Evolutionary conservation across 495 filamentous ascomycete species (phyloP).

Genomic region (Penicillium silybi): DNA sequence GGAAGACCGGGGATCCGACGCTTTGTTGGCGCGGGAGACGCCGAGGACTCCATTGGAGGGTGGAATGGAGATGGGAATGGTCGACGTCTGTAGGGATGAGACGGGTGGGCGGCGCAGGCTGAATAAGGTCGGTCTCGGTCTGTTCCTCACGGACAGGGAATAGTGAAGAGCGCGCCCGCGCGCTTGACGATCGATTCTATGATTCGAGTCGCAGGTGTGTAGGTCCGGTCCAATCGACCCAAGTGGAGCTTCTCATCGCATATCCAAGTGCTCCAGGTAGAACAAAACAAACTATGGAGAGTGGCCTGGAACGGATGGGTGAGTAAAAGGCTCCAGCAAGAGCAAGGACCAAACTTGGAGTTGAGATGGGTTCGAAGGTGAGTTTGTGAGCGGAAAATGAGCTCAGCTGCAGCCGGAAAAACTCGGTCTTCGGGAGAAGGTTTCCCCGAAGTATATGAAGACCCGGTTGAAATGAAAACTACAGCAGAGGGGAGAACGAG

Average conservation of each 20-base stretch:
- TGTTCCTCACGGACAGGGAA: neutral
- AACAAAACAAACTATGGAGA: neutral
- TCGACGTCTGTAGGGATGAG: neutral
- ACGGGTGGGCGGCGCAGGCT: neutral
- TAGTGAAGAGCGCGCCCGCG: conserved; percentile 15
- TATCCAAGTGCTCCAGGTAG: conserved; percentile 2
- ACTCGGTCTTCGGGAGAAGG: neutral
- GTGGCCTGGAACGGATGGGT: neutral
- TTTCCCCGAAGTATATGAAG: neutral
- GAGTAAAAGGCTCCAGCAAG: neutral
- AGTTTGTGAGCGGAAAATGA: neutral
- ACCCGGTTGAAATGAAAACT: neutral
- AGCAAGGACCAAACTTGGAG: neutral
- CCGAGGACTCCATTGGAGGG: conserved; percentile 29
- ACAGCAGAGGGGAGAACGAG: neutral
- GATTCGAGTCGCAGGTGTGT: conserved; percentile 10
- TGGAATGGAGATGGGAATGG: neutral
- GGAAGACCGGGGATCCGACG: conserved; percentile 47
- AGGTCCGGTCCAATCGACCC: conserved; percentile 19
- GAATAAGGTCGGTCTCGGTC: neutral
- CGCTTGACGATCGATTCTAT: conserved; percentile 5
- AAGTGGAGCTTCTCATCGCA: conserved; percentile 25
- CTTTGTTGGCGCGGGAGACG: conserved; percentile 23
- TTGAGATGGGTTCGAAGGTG: neutral
- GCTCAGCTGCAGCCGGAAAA: neutral